Evolutionary conservation across 129 eudicot genomes (phyloP).

Genomic region (Helianthus annuus): DNA sequence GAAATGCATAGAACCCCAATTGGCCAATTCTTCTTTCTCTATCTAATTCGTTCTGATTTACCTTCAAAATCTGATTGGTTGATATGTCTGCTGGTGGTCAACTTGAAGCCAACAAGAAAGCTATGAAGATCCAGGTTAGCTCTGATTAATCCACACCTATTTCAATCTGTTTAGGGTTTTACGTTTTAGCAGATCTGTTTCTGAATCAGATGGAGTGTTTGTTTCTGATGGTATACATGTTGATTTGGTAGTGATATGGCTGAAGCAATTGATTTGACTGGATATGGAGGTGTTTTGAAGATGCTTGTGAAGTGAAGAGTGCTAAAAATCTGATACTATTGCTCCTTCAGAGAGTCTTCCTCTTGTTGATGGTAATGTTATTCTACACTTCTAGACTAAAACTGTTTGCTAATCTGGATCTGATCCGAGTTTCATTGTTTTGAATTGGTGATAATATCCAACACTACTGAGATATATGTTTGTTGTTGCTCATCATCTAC

Average conservation of each 20-base stretch:
- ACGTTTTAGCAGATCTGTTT: too few relatives aligned
- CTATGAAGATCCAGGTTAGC: too few relatives aligned
- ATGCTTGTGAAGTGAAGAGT: slow-evolving; percentile 48
- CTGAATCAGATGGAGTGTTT: too few relatives aligned
- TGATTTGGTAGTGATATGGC: slow-evolving; percentile 44
- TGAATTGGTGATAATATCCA: neutral
- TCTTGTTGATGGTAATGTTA: slow-evolving; percentile 69
- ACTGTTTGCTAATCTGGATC: neutral
- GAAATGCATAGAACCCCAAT: too few relatives aligned
- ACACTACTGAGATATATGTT: neutral
- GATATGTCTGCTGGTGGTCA: too few relatives aligned
- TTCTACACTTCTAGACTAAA: neutral
- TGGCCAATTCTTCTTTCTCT: too few relatives aligned
- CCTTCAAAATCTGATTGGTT: too few relatives aligned
- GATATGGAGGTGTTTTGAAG: slow-evolving; percentile 98
- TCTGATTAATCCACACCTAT: too few relatives aligned
- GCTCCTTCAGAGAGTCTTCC: slow-evolving; percentile 48
- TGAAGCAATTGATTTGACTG: slow-evolving; percentile 74
- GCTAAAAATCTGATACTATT: slow-evolving; percentile 73
- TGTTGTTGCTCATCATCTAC: neutral
- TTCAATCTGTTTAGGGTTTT: too few relatives aligned
- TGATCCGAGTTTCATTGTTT: neutral
- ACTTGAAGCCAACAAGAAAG: too few relatives aligned
- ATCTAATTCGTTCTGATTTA: too few relatives aligned
- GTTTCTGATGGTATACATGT: too few relatives aligned